phyloP scores from a whole-genome alignment of 306 rosid genomes.

The Carpinus viminea region DNA sequence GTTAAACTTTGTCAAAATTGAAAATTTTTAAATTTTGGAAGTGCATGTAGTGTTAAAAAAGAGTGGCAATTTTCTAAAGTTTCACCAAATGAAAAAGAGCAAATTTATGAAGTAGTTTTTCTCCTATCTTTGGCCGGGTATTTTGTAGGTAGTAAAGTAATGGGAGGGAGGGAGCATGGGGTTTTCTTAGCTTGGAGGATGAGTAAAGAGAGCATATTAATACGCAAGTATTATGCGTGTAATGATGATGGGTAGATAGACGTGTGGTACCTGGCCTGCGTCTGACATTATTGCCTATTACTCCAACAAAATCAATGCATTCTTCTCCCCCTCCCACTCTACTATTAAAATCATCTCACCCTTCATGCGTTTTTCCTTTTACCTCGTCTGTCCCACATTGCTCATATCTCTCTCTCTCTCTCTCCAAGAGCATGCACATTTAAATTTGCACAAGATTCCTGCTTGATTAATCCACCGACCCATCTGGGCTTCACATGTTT shows the following conservation, averaged over 20 bases:
- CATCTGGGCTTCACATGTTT: conserved; percentile 29
- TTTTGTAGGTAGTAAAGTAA: too few relatives aligned
- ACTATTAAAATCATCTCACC: conserved; percentile 31
- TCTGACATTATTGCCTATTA: conserved; percentile 35
- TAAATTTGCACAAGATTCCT: conserved; percentile 23
- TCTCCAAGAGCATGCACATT: not conserved
- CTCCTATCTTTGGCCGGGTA: too few relatives aligned
- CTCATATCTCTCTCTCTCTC: conserved; percentile 8
- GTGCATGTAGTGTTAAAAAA: too few relatives aligned
- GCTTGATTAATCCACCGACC: not conserved
- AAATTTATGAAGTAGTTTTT: too few relatives aligned
- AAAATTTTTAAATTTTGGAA: too few relatives aligned
- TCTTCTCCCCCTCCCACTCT: conserved; percentile 10
- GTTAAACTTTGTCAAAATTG: too few relatives aligned
- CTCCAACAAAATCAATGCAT: conserved; percentile 36
- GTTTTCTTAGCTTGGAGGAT: conserved; percentile 64
- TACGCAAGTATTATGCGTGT: conserved; percentile 13
- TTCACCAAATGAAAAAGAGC: too few relatives aligned
- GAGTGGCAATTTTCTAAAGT: too few relatives aligned
- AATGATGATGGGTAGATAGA: conserved; percentile 15
- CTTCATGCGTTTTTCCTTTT: conserved; percentile 31
- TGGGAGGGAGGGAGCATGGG: not conserved
- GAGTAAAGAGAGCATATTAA: conserved; percentile 48
- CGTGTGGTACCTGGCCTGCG: conserved; percentile 17
- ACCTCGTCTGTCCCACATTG: not conserved